A percentile compares a stretch with the other conserved stretches of the same genome.
Evolutionary conservation across 139 green algal genomes (phyloP).

Genomic region (Tetradesmus obliquus): DNA sequence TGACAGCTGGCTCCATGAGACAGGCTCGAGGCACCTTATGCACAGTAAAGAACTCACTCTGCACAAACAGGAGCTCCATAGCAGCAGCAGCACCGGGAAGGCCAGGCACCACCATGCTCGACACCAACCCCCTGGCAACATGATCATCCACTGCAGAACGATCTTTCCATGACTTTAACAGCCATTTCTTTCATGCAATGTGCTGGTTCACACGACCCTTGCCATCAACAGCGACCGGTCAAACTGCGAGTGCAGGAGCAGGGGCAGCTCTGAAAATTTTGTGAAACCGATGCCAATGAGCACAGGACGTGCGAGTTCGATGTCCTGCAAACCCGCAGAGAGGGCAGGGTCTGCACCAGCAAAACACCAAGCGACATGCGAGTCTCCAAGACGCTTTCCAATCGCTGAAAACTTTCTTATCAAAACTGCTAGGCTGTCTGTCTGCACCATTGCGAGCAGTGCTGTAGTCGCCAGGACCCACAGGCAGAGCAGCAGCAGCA

Average conservation of each 20-base stretch:
- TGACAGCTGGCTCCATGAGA: not conserved
- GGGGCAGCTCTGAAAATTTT: not conserved
- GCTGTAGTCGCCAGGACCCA: not conserved
- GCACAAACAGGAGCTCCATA: not conserved
- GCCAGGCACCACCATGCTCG: not conserved
- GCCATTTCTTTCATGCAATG: not conserved
- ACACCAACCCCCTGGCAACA: not conserved
- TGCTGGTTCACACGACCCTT: not conserved
- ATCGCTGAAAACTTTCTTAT: not conserved
- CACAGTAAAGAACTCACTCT: not conserved
- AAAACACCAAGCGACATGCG: not conserved
- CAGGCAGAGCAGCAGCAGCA: conserved; percentile 6
- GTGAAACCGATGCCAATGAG: not conserved
- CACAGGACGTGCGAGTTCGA: not conserved
- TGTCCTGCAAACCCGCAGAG: not conserved
- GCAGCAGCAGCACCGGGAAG: not conserved
- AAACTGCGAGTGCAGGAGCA: not conserved
- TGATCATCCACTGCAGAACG: not conserved
- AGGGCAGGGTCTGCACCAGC: not conserved
- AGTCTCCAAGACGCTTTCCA: not conserved
- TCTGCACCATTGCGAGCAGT: not conserved
- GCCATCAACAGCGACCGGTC: conserved; percentile 2
- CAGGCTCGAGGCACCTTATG: not conserved
- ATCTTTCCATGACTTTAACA: not conserved
- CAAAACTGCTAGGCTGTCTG: not conserved